These are phyloP conservation scores for Iris macrosiphon DNA, from an alignment of 106 monocot species.

Conservation along the genomic window DNA sequence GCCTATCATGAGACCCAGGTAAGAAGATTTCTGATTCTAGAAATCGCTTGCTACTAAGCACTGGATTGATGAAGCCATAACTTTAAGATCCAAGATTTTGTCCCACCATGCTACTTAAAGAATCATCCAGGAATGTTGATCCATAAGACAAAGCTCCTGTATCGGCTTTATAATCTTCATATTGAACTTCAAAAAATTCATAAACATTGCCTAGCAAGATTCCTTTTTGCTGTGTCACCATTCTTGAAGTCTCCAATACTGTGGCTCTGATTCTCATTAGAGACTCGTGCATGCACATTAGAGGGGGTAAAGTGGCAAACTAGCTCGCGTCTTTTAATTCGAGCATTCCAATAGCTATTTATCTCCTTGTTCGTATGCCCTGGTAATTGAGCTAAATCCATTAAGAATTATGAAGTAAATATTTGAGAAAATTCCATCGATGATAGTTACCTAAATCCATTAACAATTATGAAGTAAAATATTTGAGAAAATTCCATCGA, in stretches of 20 bases:
- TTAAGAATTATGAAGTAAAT: too few relatives aligned
- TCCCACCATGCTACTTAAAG: slow-evolving; percentile 6
- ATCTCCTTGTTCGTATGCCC: slow-evolving; percentile 75
- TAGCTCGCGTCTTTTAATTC: slow-evolving; percentile 38
- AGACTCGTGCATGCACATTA: slow-evolving; percentile 3
- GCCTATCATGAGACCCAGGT: background rate
- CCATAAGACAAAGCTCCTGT: too few relatives aligned
- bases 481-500: too few relatives aligned
- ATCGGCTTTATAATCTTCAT: slow-evolving; percentile 5
- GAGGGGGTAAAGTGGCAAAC: slow-evolving; percentile 46
- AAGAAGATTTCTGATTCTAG: slow-evolving; percentile 16
- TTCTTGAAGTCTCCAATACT: background rate
- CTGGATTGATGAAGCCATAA: slow-evolving; percentile 9
- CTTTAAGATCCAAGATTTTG: slow-evolving; percentile 19
- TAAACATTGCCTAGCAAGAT: slow-evolving; percentile 3
- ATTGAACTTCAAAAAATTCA: slow-evolving; percentile 2
- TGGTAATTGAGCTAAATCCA: slow-evolving; percentile 53
- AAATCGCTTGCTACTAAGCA: background rate
- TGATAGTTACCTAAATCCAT: too few relatives aligned
- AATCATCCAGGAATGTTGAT: slow-evolving; percentile 8
- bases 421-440: too few relatives aligned
- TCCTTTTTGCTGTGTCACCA: slow-evolving; percentile 7
- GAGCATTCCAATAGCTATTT: slow-evolving; percentile 70
- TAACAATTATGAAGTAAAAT: too few relatives aligned
- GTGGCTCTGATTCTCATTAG: slow-evolving; percentile 15